These are phyloP conservation scores for Benincasa hispida DNA, from an alignment of 306 rosid species.

Conservation along the genomic window DNA sequence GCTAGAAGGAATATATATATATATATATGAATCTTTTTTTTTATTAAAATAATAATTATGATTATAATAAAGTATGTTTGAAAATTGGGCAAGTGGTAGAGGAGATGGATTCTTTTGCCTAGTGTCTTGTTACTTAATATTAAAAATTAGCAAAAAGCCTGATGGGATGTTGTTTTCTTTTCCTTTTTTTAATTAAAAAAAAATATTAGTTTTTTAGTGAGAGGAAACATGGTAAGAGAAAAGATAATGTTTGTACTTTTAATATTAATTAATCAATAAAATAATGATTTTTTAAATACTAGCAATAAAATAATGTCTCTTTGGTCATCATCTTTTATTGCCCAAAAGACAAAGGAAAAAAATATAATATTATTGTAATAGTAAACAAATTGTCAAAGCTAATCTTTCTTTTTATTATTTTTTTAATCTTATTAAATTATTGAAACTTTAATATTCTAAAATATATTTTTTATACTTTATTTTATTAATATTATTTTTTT, in stretches of 20 bases:
- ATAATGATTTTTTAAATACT: not conserved
- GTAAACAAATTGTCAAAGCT: constrained; percentile 17
- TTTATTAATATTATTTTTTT: not conserved
- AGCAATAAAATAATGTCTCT: constrained; percentile 19
- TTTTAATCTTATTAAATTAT: not conserved
- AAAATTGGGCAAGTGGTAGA: constrained; percentile 27
- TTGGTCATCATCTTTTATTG: constrained; percentile 15
- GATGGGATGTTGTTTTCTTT: not conserved
- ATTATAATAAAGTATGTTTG: constrained; percentile 17
- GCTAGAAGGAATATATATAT: not conserved
- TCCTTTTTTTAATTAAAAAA: not conserved
- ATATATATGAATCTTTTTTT: not conserved
- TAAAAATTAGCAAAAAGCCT: not conserved
- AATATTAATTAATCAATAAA: not conserved
- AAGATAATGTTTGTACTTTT: constrained; percentile 17
- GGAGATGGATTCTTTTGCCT: constrained; percentile 19
- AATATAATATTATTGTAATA: constrained; percentile 4
- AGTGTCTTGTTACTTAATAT: constrained; percentile 6
- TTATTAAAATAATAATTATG: constrained; percentile 18
- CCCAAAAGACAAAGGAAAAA: constrained; percentile 13
- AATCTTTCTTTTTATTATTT: not conserved
- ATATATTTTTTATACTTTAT: not conserved
- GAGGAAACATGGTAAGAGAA: not conserved
- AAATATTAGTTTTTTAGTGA: not conserved
- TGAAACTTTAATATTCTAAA: not conserved